A percentile compares a stretch with the other conserved stretches of the same genome.
phyloP scores from a whole-genome alignment of 163 green algal genomes.

The Smithsoniella earleae region DNA sequence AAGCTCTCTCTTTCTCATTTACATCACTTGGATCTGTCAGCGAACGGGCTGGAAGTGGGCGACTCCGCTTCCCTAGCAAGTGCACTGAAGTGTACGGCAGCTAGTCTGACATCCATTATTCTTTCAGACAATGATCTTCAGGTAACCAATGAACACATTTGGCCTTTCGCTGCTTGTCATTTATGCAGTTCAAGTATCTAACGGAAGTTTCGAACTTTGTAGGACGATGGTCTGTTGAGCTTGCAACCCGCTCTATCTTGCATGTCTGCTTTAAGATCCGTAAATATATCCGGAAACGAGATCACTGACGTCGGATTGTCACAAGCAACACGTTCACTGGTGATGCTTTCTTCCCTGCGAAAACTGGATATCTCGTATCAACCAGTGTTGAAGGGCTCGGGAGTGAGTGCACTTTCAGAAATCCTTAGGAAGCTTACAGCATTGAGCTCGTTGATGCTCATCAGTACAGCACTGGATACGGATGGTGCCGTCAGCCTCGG shows the following conservation, averaged over 20 bases:
- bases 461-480: neutral
- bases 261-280: slow-evolving; percentile 4
- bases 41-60: neutral
- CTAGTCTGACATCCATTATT: neutral
- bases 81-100: neutral
- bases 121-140: slow-evolving; percentile 24
- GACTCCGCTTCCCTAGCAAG: neutral
- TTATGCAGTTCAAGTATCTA: neutral
- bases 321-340: neutral
- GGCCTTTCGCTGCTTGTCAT: neutral
- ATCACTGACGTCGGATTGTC: neutral
- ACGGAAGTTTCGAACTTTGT: neutral
- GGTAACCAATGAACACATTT: neutral
- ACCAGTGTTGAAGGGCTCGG: neutral
- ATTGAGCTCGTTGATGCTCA: slow-evolving; percentile 1
- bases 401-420: neutral
- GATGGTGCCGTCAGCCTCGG: neutral
- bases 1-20: neutral
- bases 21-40: neutral
- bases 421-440: neutral
- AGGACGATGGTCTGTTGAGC: slow-evolving; percentile 7
- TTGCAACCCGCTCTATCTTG: slow-evolving; percentile 15
- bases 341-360: neutral
- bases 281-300: slow-evolving; percentile 13
- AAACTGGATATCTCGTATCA: slow-evolving; percentile 24